phyloP scores from a whole-genome alignment of 257 asterid species.

The Solanum chmielewskii region DNA sequence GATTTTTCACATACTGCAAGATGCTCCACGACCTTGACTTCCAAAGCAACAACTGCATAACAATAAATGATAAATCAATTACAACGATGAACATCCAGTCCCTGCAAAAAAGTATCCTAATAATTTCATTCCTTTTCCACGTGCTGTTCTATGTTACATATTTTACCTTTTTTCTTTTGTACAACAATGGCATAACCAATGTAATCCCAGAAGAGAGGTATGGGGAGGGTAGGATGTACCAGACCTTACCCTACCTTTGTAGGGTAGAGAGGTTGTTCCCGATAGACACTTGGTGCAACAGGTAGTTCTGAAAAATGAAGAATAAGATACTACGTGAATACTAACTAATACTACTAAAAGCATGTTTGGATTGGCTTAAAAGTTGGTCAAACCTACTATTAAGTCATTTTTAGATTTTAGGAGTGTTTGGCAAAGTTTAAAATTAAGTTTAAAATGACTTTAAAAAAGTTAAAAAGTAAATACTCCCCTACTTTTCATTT shows the following conservation, averaged over 20 bases:
- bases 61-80: background rate
- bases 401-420: background rate
- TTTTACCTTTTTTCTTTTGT: background rate
- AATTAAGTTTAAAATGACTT: background rate
- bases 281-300: background rate
- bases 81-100: background rate
- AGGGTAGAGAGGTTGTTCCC: background rate
- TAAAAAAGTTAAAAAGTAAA: too few species aligned
- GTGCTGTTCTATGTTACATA: background rate
- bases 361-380: too few species aligned
- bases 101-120: background rate
- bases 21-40: constrained; percentile 6
- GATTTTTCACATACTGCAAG: constrained; percentile 12
- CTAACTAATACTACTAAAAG: background rate
- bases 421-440: background rate
- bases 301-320: background rate
- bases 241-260: background rate
- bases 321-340: background rate
- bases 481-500: background rate
- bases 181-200: background rate
- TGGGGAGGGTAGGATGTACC: background rate
- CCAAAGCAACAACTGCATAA: background rate
- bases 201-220: background rate
- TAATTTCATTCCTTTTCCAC: background rate
- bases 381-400: background rate